These are phyloP conservation scores for Volutella citrinella DNA, from an alignment of 2,329 filamentous ascomycete species.

Conservation along the genomic window DNA sequence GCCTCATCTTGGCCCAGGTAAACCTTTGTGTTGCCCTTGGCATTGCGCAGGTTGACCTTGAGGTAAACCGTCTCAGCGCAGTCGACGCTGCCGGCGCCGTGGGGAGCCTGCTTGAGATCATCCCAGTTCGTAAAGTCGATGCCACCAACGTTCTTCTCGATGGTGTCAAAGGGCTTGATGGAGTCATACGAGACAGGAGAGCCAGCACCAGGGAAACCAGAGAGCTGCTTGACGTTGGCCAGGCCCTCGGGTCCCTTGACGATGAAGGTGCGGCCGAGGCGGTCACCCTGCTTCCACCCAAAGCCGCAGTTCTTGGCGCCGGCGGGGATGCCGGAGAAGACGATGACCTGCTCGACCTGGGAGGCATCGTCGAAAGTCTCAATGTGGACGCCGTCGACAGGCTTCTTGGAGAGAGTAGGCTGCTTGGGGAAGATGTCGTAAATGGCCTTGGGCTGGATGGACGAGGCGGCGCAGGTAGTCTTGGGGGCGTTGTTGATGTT, in stretches of 20 bases:
- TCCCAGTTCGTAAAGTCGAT: conserved; percentile 6
- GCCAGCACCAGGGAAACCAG: conserved; percentile 1
- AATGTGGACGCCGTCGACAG: too few species aligned
- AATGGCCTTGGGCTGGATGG: too few species aligned
- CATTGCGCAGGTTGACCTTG: conserved; percentile 1
- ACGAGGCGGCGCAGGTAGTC: too few species aligned
- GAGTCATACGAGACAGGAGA: conserved; percentile 2
- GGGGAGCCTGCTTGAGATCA: not conserved
- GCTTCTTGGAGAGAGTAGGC: too few species aligned
- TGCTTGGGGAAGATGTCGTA: too few species aligned
- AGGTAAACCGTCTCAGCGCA: conserved; percentile 4
- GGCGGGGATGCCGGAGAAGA: conserved; percentile 4
- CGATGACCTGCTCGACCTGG: conserved; percentile 6
- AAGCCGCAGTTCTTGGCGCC: conserved; percentile 3
- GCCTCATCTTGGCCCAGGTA: conserved; percentile 3
- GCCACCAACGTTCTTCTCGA: not conserved
- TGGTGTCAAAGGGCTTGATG: conserved; percentile 3
- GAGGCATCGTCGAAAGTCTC: conserved; percentile 7
- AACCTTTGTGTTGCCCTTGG: conserved; percentile 5
- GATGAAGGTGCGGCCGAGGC: conserved; percentile 5
- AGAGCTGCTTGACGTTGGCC: not conserved
- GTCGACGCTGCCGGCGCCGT: conserved; percentile 3
- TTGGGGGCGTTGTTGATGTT: too few species aligned
- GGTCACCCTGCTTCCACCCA: conserved; percentile 3
- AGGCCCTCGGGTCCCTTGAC: conserved; percentile 5